Conservation (phyloP, 768 basidiomycete genomes). For the Boletus vermiculosoides region DNA sequence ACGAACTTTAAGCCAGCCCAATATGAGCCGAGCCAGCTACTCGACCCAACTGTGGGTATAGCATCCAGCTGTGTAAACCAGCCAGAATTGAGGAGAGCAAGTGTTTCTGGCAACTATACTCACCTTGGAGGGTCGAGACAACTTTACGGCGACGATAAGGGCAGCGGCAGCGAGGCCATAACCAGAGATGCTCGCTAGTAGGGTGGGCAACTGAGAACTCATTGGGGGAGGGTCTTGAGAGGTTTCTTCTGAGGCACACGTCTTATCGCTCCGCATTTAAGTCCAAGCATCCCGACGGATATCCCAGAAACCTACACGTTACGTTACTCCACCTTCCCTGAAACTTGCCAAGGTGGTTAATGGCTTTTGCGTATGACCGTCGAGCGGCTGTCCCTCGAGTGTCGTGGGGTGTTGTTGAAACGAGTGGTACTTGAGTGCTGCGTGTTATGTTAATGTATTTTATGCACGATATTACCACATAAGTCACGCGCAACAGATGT, state of each 20-base stretch:
- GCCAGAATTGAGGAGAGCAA: not conserved
- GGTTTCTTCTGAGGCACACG: not conserved
- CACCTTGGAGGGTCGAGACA: constrained; percentile 5
- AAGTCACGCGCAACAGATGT: not conserved
- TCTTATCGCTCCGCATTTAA: too few relatives aligned
- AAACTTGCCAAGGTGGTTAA: not conserved
- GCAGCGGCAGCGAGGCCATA: not conserved
- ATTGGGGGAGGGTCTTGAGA: not conserved
- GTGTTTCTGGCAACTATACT: not conserved
- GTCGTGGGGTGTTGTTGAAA: not conserved
- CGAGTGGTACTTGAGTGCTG: not conserved
- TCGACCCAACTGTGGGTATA: constrained; percentile 20
- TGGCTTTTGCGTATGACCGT: not conserved
- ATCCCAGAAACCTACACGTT: too few relatives aligned
- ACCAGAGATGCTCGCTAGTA: not conserved
- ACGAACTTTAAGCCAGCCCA: constrained; percentile 19
- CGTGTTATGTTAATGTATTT: not conserved
- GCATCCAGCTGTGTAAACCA: constrained; percentile 15
- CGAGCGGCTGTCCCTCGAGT: not conserved
- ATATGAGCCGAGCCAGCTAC: constrained; percentile 27
- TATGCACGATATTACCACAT: not conserved
- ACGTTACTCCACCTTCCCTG: not conserved
- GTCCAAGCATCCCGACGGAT: too few relatives aligned
- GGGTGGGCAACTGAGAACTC: not conserved
- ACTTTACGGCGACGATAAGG: not conserved